Conservation (phyloP, 192 early-diverging fungal genomes). For the Glomus cerebriforme region DNA sequence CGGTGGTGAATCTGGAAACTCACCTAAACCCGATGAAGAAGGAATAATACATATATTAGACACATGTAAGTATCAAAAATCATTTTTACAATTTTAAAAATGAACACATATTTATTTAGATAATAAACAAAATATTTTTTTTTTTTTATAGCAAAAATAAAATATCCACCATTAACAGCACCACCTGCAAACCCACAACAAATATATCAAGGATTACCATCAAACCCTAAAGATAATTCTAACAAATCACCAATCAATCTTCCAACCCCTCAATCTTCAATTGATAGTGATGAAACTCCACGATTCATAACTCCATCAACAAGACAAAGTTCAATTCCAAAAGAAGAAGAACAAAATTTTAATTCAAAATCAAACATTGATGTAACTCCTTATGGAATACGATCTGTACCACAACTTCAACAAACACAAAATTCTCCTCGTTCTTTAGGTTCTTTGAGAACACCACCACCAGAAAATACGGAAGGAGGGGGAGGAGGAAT, state of each 20-base stretch:
- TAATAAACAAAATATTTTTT: not conserved
- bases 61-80: conserved; percentile 44
- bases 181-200: not conserved
- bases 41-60: conserved; percentile 47
- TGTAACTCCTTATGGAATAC: no score
- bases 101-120: not conserved
- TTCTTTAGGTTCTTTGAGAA: no score
- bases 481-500: no score
- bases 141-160: conserved; percentile 49
- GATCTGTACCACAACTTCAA: no score
- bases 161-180: conserved; percentile 33
- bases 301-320: not conserved
- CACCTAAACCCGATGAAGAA: conserved; percentile 47
- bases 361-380: conserved; percentile 43
- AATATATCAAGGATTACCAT: not conserved
- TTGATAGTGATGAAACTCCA: not conserved
- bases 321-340: not conserved
- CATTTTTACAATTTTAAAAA: not conserved
- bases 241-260: no score
- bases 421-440: not conserved
- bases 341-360: not conserved
- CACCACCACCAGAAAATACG: not conserved
- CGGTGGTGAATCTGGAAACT: conserved; percentile 52
- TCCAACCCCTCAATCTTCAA: no score
- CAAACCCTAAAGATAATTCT: no score